phyloP scores from a whole-genome alignment of 2,329 filamentous ascomycete genomes.

The Cladosporium sp. region DNA sequence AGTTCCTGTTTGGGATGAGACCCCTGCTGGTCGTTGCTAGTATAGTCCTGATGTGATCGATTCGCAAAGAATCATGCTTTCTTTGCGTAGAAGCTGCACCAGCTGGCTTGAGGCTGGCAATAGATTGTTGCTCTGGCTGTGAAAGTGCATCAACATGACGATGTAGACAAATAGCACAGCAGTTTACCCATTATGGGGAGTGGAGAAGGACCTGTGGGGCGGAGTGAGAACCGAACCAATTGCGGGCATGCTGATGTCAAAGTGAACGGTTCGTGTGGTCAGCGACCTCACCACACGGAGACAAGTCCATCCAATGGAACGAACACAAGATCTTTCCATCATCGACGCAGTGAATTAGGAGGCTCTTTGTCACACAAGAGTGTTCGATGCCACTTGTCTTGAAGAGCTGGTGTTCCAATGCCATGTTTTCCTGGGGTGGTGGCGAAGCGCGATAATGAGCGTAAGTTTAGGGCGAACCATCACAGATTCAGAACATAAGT shows the following conservation, averaged over 20 bases:
- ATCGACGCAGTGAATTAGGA: background rate
- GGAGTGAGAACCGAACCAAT: background rate
- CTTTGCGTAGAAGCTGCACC: background rate
- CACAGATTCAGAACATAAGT: too few species aligned
- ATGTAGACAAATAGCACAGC: background rate
- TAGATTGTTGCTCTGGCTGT: background rate
- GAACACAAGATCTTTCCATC: background rate
- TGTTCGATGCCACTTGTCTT: too few species aligned
- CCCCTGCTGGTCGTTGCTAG: background rate
- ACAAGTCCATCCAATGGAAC: background rate
- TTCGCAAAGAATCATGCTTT: background rate
- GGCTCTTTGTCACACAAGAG: too few species aligned
- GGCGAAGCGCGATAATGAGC: too few species aligned
- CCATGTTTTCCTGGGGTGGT: too few species aligned
- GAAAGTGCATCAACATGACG: constrained; percentile 3
- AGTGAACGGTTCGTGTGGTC: background rate
- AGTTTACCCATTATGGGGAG: background rate
- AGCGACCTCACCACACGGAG: background rate
- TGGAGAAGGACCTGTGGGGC: background rate
- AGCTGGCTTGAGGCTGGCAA: background rate
- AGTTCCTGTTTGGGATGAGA: background rate
- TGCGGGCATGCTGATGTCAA: background rate
- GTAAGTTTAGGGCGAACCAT: too few species aligned
- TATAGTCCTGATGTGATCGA: background rate
- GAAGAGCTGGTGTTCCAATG: too few species aligned